Base-by-base conservation (phyloP, 768 basidiomycete species). In the Suillus placidus region DNA sequence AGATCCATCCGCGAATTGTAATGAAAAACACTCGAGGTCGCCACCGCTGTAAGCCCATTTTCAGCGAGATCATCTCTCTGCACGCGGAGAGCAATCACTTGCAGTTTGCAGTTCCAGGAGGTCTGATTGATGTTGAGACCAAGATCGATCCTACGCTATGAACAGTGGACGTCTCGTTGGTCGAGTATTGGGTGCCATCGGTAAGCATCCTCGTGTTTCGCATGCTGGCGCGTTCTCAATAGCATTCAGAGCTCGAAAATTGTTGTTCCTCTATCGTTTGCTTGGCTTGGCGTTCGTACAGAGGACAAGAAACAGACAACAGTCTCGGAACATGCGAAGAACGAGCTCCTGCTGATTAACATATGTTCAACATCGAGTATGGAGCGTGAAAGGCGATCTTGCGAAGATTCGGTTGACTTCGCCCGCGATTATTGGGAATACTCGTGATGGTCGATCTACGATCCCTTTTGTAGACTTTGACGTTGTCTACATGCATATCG, bases 221-320 rank as follows among this genome's bases (percentile, higher is more conserved):
- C 38, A 23, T 51, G 14, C 58, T 34, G 14, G n/a, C 5, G 4
- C 16, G n/a, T 43, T 14, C 42, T 63, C 20, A 64, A 20, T 8
- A 26, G 35, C 12, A 51, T 42, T 60, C 66, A 94, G 95, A 96
- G 78, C 84, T 96, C 62, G 94, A 96, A 78, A 95, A 95, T 83
- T 96, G 71, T 99, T 98, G 90, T 82, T 99, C 37, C 90, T 99
- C 40, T 92, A 97, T 67, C 89, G 97, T 66, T 81, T 99, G 62
- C 87, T 99, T n/a, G n/a, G 62, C 87, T 99, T 20, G 97, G 97
- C 76, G 97, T 99, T 68, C 95, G 96, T 79, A 95, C 95, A 30
- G 97, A 98, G 78, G 97, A 99, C 82, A 97, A 96, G 83, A 99
- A 98, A 78, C 94, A 96, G 77, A 97, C 97, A 30, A 99, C 95